Evolutionary conservation across 306 rosid genomes (phyloP).

Genomic region (Corylus heterophylla): DNA sequence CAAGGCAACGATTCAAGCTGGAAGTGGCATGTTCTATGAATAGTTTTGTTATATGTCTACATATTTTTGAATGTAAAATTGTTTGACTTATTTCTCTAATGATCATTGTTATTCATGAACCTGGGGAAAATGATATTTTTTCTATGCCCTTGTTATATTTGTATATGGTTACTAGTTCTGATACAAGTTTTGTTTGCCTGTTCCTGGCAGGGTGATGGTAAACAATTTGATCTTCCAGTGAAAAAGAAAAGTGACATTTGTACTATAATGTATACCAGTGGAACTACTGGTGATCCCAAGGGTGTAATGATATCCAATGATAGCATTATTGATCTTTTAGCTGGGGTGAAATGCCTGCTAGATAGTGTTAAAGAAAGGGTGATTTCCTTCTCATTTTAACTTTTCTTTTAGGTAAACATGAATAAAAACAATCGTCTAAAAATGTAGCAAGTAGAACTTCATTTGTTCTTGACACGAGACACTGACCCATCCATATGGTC

Average conservation of each 20-base stretch:
- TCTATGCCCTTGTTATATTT: constrained; percentile 7
- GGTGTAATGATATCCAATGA: constrained; percentile 90
- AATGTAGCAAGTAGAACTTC: not conserved
- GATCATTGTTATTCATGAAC: constrained; percentile 15
- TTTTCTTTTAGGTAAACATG: constrained; percentile 10
- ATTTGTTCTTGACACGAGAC: not conserved
- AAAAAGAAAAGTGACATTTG: constrained; percentile 77
- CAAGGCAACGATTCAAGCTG: constrained; percentile 4
- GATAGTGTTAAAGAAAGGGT: constrained; percentile 69
- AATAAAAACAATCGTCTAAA: not conserved
- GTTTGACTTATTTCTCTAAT: constrained; percentile 20
- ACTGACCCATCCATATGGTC: not conserved
- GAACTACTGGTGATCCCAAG: constrained; percentile 98
- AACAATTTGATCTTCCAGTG: constrained; percentile 74
- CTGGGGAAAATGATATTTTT: constrained; percentile 6
- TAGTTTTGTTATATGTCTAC: constrained; percentile 3
- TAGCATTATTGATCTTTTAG: constrained; percentile 73
- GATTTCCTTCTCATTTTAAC: constrained; percentile 30
- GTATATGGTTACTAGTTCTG: constrained; percentile 29
- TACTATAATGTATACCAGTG: constrained; percentile 97
- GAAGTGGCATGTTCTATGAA: constrained; percentile 10
- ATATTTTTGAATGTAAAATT: not conserved
- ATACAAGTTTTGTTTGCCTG: constrained; percentile 33
- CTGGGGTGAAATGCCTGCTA: constrained; percentile 68
- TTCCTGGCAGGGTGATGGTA: constrained; percentile 58